These are phyloP conservation scores for Elaeis guineensis DNA, from an alignment of 176 grass and related monocot species.

Conservation along the genomic window DNA sequence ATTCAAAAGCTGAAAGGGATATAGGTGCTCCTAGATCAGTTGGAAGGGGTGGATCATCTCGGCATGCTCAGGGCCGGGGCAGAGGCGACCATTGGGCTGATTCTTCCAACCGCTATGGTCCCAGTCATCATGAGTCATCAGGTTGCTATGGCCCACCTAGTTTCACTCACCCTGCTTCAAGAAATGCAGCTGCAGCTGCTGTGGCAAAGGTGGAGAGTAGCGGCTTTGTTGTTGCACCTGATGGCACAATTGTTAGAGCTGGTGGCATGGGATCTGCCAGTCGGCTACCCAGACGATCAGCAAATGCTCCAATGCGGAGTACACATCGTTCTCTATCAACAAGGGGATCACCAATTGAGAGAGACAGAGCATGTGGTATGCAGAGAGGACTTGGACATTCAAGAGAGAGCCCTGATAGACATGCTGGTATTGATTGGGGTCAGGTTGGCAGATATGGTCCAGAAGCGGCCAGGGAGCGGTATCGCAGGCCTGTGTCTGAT, in stretches of 20 bases:
- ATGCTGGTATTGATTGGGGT: slow-evolving; percentile 31
- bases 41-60: slow-evolving; percentile 23
- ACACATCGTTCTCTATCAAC: slow-evolving; percentile 28
- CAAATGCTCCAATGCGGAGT: slow-evolving; percentile 31
- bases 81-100: slow-evolving; percentile 46
- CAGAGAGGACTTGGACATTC: slow-evolving; percentile 35
- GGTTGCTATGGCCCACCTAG: slow-evolving; percentile 36
- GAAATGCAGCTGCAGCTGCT: slow-evolving; percentile 85
- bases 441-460: slow-evolving; percentile 41
- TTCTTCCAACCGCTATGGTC: slow-evolving; percentile 38
- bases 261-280: slow-evolving; percentile 32
- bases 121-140: slow-evolving; percentile 32
- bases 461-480: slow-evolving; percentile 40
- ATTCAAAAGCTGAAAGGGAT: slow-evolving; percentile 42
- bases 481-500: slow-evolving; percentile 25
- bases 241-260: slow-evolving; percentile 90
- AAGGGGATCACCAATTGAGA: slow-evolving; percentile 38
- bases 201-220: slow-evolving; percentile 90
- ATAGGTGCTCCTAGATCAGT: slow-evolving; percentile 24
- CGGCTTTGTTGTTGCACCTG: slow-evolving; percentile 89
- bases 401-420: slow-evolving; percentile 47
- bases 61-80: slow-evolving; percentile 28
- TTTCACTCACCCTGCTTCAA: slow-evolving; percentile 46
- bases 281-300: slow-evolving; percentile 24
- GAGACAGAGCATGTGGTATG: slow-evolving; percentile 25